Conservation (phyloP, 345 rosid species). For the Lepidium aucheri region DNA sequence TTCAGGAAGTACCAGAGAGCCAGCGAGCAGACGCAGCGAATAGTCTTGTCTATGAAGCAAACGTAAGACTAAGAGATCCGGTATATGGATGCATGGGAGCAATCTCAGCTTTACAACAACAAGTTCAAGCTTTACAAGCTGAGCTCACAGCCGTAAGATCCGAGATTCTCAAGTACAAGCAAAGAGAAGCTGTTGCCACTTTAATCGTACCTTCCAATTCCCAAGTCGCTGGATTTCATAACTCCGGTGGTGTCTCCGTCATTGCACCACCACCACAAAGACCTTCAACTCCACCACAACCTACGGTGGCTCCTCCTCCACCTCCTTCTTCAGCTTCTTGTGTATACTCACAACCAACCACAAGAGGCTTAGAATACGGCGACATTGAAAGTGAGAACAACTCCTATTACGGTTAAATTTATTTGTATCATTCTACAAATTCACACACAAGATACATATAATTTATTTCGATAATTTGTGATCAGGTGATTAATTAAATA, state of each 20-base stretch:
- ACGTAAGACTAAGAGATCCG: conserved; percentile 91
- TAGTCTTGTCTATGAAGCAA: conserved; percentile 93
- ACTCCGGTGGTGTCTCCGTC: conserved; percentile 50
- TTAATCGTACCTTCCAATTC: conserved; percentile 37
- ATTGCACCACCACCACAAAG: conserved; percentile 34
- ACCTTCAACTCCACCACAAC: conserved; percentile 31
- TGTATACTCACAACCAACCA: conserved; percentile 39
- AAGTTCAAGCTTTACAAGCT: conserved; percentile 70
- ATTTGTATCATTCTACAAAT: background rate
- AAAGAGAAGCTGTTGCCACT: conserved; percentile 49
- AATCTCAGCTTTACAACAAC: conserved; percentile 84
- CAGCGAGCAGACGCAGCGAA: conserved; percentile 86
- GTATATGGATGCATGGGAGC: conserved; percentile 99
- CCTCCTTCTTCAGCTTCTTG: conserved; percentile 32
- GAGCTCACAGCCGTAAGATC: conserved; percentile 69
- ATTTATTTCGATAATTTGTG: conserved; percentile 29
- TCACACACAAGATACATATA: conserved; percentile 17
- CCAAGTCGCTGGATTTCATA: conserved; percentile 43
- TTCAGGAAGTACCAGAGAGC: conserved; percentile 76
- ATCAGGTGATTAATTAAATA: conserved; percentile 17
- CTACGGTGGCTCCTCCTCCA: conserved; percentile 28
- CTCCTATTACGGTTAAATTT: conserved; percentile 57
- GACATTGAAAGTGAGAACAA: conserved; percentile 59
- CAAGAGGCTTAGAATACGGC: conserved; percentile 40
- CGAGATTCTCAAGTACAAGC: conserved; percentile 76